Evolutionary conservation across 306 rosid genomes (phyloP).

Genomic region (Quillaja saponaria): DNA sequence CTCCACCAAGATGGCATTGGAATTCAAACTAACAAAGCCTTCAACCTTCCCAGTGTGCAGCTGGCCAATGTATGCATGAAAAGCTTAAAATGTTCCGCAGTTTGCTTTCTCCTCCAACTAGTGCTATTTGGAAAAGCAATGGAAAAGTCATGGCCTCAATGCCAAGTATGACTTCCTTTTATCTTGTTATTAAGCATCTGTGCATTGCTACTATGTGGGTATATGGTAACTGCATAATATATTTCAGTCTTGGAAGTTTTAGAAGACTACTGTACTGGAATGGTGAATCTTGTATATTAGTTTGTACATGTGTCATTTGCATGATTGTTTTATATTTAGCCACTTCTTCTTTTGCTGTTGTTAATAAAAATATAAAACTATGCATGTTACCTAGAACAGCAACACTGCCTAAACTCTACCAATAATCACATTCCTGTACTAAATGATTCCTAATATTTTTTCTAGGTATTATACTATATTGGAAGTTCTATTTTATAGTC

Average conservation of each 20-base stretch:
- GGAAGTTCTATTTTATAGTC: too few species aligned
- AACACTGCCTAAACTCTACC: too few species aligned
- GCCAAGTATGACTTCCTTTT: conserved; percentile 48
- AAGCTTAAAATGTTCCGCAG: conserved; percentile 44
- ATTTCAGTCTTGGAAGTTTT: not conserved
- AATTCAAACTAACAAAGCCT: conserved; percentile 35
- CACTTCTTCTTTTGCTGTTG: too few species aligned
- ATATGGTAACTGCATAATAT: not conserved
- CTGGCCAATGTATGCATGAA: conserved; percentile 69
- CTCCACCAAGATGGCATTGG: not conserved
- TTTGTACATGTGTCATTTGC: conserved; percentile 3
- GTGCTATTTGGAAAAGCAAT: conserved; percentile 41
- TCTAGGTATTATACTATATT: too few species aligned
- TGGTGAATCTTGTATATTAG: not conserved
- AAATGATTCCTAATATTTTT: too few species aligned
- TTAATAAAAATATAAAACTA: too few species aligned
- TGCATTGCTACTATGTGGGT: not conserved
- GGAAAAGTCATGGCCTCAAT: conserved; percentile 45
- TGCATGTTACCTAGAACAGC: too few species aligned
- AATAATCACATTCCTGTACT: too few species aligned
- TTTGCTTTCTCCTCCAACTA: conserved; percentile 51
- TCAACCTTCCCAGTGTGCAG: conserved; percentile 62
- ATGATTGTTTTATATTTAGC: not conserved
- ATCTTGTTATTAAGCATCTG: not conserved
- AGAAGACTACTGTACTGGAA: not conserved